phyloP scores from a whole-genome alignment of 2,329 filamentous ascomycete species.

The Penicillium sp. region DNA sequence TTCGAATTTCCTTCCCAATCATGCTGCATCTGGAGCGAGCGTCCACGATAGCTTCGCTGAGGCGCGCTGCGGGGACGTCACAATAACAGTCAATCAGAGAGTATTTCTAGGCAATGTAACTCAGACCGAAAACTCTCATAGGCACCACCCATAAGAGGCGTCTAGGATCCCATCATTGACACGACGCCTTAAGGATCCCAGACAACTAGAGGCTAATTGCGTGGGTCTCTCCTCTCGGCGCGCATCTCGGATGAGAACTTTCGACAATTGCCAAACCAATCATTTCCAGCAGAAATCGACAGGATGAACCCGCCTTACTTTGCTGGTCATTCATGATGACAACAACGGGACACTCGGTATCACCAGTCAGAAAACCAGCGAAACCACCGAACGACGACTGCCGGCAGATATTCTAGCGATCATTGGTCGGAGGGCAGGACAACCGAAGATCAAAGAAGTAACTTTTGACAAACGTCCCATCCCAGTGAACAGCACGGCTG shows the following conservation, averaged over 20 bases:
- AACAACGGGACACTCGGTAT: no score
- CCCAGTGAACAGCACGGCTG: background rate
- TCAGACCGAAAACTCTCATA: background rate
- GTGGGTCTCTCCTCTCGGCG: no score
- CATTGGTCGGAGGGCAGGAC: background rate
- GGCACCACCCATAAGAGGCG: background rate
- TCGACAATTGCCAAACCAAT: background rate
- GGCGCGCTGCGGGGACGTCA: background rate
- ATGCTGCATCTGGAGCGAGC: background rate
- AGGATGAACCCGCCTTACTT: background rate
- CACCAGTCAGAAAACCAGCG: background rate
- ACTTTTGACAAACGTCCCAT: background rate
- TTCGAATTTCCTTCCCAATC: background rate
- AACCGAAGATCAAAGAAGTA: no score
- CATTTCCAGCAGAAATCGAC: background rate
- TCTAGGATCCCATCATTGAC: background rate
- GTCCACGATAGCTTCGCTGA: background rate
- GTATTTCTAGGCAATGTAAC: background rate
- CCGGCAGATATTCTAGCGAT: background rate
- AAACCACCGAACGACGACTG: background rate
- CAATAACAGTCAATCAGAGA: background rate
- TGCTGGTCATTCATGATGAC: background rate
- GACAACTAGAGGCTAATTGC: no score
- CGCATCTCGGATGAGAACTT: no score
- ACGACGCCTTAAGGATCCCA: no score